Percentiles rank a stretch among this genome's conserved stretches.
Evolutionary conservation across 495 filamentous ascomycete genomes (phyloP).

Genomic region (Hypoxylon perforatum): DNA sequence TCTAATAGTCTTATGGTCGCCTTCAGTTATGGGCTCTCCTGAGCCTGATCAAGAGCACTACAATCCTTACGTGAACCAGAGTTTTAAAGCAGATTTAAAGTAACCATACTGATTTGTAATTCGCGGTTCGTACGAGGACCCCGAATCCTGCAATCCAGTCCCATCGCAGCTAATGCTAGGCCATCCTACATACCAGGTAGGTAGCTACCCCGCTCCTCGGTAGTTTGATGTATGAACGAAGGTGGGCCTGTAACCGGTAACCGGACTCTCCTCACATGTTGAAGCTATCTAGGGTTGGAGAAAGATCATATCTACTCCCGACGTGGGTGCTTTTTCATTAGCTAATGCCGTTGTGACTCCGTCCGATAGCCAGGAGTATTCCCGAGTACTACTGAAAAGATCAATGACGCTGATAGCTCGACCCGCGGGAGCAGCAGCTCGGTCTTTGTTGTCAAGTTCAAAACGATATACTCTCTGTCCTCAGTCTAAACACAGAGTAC

Average conservation of each 20-base stretch:
- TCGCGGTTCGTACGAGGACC: too few species aligned
- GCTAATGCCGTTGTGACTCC: background rate
- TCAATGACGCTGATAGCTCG: slow-evolving; percentile 22
- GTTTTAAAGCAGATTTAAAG: too few species aligned
- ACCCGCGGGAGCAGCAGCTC: slow-evolving; percentile 1
- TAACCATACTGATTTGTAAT: too few species aligned
- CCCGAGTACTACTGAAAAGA: slow-evolving; percentile 2
- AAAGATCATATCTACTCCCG: background rate
- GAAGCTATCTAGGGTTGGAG: slow-evolving; percentile 10
- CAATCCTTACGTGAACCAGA: too few species aligned
- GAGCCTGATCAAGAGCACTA: too few species aligned
- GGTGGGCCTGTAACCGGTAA: slow-evolving; percentile 14
- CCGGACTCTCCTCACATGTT: slow-evolving; percentile 16
- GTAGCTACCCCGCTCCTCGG: slow-evolving; percentile 42
- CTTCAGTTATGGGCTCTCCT: too few species aligned
- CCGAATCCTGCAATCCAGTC: too few species aligned
- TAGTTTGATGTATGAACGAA: slow-evolving; percentile 22
- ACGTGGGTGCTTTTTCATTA: background rate
- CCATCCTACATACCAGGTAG: background rate
- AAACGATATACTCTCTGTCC: background rate
- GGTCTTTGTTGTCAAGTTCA: slow-evolving; percentile 9
- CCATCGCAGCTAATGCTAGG: too few species aligned
- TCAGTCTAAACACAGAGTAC: background rate
- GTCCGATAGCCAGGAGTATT: too few species aligned
- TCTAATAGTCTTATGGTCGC: too few species aligned